Evolutionary conservation across 129 eudicot species (phyloP).

Genomic region (Scalesia atractyloides): DNA sequence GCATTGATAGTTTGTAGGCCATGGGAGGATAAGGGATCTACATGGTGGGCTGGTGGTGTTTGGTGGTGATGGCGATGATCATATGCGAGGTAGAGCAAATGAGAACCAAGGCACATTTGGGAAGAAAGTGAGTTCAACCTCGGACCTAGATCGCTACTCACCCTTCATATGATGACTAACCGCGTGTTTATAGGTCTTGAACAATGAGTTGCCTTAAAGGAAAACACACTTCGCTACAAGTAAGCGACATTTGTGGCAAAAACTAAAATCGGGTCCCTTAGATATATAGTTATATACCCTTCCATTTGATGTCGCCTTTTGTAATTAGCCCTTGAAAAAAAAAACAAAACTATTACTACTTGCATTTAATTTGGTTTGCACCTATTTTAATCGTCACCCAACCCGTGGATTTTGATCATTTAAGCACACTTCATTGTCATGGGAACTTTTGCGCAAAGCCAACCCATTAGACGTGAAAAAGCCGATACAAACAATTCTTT

Average conservation of each 20-base stretch:
- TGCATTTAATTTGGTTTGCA: no score
- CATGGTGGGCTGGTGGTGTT: no score
- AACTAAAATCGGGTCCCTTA: no score
- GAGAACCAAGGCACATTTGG: neutral
- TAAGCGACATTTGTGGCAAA: neutral
- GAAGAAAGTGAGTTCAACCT: neutral
- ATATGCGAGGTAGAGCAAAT: neutral
- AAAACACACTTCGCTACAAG: neutral
- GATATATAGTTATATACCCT: no score
- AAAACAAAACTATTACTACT: no score
- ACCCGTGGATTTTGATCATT: no score
- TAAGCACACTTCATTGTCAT: slow-evolving; percentile 8
- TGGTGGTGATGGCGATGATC: no score
- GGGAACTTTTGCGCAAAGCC: slow-evolving; percentile 19
- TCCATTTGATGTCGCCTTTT: no score
- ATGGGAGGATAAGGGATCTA: no score
- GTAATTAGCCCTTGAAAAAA: neutral
- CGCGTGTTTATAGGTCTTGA: neutral
- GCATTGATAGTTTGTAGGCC: no score
- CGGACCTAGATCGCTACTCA: neutral
- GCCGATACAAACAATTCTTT: slow-evolving; percentile 24
- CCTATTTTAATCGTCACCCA: no score
- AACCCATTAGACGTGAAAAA: neutral
- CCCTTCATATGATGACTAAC: neutral
- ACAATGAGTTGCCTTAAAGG: neutral